Conservation (phyloP, 331 rosid species). For the Cucumis variabilis region DNA sequence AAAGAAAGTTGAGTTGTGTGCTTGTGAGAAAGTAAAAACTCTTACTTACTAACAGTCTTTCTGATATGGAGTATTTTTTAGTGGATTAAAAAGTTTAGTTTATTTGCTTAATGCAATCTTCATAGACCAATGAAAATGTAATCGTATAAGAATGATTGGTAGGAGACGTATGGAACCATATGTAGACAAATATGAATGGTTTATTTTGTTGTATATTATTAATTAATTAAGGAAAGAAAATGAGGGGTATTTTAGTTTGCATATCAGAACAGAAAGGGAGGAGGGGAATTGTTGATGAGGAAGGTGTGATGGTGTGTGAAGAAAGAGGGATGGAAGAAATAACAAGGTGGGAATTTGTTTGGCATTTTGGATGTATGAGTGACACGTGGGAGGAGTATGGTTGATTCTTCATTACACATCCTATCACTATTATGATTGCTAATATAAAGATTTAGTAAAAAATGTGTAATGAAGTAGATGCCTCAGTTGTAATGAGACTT, state of each 20-base stretch:
- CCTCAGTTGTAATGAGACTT: too few relatives aligned
- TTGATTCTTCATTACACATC: too few relatives aligned
- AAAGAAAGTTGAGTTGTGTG: conserved; percentile 37
- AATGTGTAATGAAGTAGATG: too few relatives aligned
- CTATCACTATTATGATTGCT: too few relatives aligned
- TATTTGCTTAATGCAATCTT: background rate
- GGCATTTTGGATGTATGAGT: conserved; percentile 60
- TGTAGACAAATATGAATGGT: background rate
- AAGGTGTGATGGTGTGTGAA: conserved; percentile 42
- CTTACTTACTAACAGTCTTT: background rate
- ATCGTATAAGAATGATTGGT: background rate
- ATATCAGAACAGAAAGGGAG: conserved; percentile 5
- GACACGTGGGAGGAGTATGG: conserved; percentile 82
- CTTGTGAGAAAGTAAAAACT: background rate
- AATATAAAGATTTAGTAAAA: too few relatives aligned
- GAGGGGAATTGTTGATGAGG: conserved; percentile 49
- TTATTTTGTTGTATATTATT: background rate
- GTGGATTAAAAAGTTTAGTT: background rate
- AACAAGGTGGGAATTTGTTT: conserved; percentile 53
- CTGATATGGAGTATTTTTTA: background rate
- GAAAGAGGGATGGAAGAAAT: conserved; percentile 46
- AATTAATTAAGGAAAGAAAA: background rate
- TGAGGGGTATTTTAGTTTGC: conserved; percentile 5
- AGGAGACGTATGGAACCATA: background rate
- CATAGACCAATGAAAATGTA: background rate